phyloP scores from a whole-genome alignment of 257 asterid genomes.

The Solanum virginianum region DNA sequence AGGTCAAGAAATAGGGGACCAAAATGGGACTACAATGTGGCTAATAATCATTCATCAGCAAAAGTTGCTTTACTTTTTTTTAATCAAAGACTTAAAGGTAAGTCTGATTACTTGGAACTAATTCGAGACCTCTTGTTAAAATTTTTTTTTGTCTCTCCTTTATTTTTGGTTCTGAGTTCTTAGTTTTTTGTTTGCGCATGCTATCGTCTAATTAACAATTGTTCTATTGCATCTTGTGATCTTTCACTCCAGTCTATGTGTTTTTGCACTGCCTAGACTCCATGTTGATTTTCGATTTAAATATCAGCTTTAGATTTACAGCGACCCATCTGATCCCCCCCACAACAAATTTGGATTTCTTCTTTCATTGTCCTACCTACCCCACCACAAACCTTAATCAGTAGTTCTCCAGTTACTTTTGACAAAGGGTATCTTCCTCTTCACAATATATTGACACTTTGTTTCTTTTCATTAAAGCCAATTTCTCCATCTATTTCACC shows the following conservation, averaged over 20 bases:
- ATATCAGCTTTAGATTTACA: too few relatives aligned
- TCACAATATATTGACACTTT: background rate
- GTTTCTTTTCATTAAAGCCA: background rate
- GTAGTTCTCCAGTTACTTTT: background rate
- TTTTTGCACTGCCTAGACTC: too few relatives aligned
- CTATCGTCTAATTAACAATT: background rate
- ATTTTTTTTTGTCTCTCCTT: background rate
- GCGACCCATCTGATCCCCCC: background rate
- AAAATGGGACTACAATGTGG: background rate
- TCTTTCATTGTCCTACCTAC: background rate
- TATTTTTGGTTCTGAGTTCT: accelerated
- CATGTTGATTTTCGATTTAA: too few relatives aligned
- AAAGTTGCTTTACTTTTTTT: background rate
- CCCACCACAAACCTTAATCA: background rate
- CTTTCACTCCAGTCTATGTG: background rate
- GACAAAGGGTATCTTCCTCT: background rate
- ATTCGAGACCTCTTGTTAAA: background rate
- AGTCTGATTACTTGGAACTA: background rate
- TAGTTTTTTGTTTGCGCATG: background rate
- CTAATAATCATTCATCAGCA: background rate
- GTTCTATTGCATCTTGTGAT: background rate
- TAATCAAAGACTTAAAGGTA: background rate
- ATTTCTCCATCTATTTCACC: background rate
- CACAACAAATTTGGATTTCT: background rate
- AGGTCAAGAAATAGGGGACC: background rate